Evolutionary conservation across 371 early-diverging fungal species (phyloP), one percentile per base, ranked within the genome.

Genomic region (Mortierella sp.): DNA sequence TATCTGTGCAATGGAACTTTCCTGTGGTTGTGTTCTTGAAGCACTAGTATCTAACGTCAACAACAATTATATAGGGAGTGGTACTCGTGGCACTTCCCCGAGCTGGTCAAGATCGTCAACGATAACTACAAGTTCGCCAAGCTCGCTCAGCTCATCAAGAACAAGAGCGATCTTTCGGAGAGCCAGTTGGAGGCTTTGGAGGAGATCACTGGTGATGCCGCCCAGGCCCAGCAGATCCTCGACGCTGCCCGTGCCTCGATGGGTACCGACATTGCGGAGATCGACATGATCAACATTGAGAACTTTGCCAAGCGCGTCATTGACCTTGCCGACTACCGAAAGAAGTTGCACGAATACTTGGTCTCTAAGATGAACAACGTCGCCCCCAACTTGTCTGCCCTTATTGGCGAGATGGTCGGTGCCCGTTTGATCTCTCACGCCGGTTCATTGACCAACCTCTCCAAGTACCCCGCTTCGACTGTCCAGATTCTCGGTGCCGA

Each of bases 21-120:
- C 89, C 95, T 59, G 95, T 98, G n/a, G n/a, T n/a, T n/a, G n/a
- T n/a, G n/a, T n/a, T n/a, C n/a, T n/a, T n/a, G n/a, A n/a, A n/a
- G n/a, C n/a, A n/a, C n/a, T n/a, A n/a, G n/a, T n/a, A n/a, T n/a
- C n/a, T n/a, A n/a, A n/a, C n/a, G n/a, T n/a, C n/a, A n/a, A 59
- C 43, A 57, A 57, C 8, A 31, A 19, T 14, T 6, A 50, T 54
- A 69, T 53, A 95, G 96, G 76, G 99, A 99, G 91, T 98, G 99
- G 98, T 99, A 99, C 90, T 96, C 96, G 69, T 99, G 98, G 98
- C 98, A 98, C 88, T 99, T 99, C 93, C 99, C 99, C 59, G 99
- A 99, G 92, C 92, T 99, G 82, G 93, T 95, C 90, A 97, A 97
- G 91, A 96, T 99, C 79, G 95, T 98, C 79, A 91, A 91, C 82